A percentile compares a stretch with the other conserved stretches of the same genome.
Conservation (phyloP, 2,329 filamentous ascomycete species). For the Monilinia fructicola region DNA sequence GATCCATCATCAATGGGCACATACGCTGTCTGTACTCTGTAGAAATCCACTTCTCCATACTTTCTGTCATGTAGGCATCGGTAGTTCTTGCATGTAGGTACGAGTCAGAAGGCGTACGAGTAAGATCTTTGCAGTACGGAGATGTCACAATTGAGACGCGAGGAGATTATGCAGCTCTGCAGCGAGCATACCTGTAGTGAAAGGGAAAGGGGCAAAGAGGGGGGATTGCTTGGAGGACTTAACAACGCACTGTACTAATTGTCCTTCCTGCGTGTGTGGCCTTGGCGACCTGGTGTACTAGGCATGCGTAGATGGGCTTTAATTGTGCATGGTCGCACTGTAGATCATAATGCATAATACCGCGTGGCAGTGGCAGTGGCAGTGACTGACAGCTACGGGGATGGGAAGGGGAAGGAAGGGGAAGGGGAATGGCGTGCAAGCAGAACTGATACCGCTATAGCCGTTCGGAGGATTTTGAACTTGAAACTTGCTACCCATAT, state of each 20-base stretch:
- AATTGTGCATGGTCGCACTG: neutral
- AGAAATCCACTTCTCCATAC: slow-evolving; percentile 11
- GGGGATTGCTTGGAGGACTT: neutral
- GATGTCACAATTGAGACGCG: too few relatives aligned
- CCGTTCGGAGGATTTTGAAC: neutral
- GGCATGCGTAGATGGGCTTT: too few relatives aligned
- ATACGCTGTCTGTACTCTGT: too few relatives aligned
- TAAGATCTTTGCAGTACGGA: neutral
- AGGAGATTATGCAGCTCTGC: neutral
- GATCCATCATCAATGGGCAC: neutral
- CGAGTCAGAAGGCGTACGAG: neutral
- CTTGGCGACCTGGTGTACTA: too few relatives aligned
- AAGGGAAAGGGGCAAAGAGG: slow-evolving; percentile 4
- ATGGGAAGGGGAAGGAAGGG: too few relatives aligned
- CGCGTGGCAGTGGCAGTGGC: neutral
- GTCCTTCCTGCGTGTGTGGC: too few relatives aligned
- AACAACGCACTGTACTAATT: neutral
- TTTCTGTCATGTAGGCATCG: neutral
- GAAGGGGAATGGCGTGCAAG: neutral
- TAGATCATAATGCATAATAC: slow-evolving; percentile 7
- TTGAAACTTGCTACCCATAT: too few relatives aligned
- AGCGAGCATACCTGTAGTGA: slow-evolving; percentile 10
- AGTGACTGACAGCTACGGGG: neutral
- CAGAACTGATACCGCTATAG: neutral
- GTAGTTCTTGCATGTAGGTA: neutral